Conservation (phyloP, 331 rosid species). For the Rosa hybrid region DNA sequence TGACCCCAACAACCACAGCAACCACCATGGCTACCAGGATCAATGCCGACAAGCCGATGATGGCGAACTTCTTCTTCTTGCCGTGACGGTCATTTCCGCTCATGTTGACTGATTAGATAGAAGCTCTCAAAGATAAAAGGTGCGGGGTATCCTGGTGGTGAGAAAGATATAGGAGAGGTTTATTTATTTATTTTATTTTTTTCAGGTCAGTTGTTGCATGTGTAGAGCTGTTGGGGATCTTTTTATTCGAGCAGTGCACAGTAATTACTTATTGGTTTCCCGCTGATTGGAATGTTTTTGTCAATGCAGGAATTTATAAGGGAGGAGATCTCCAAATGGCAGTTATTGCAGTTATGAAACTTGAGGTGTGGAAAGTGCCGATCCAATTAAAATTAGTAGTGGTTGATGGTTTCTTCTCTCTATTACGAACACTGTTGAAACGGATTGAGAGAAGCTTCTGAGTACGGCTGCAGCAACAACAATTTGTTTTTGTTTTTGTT, state of each 20-base stretch:
- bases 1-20: conserved; percentile 54
- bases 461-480: neutral
- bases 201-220: neutral
- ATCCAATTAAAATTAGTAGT: neutral
- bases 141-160: neutral
- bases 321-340: neutral
- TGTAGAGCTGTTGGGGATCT: conserved; percentile 15
- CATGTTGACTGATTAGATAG: neutral
- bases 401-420: neutral
- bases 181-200: neutral
- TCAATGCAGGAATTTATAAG: neutral
- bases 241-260: neutral
- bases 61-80: conserved; percentile 40
- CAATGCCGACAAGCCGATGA: conserved; percentile 40
- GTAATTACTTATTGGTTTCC: neutral
- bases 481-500: neutral
- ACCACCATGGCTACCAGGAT: conserved; percentile 62
- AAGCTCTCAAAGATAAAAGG: neutral
- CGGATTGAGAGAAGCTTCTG: no score
- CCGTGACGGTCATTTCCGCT: conserved; percentile 11
- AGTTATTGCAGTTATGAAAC: neutral
- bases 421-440: no score
- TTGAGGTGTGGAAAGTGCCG: neutral
- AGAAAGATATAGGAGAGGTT: neutral
- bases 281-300: neutral